A percentile compares a stretch with the other conserved stretches of the same genome.
phyloP scores from a whole-genome alignment of 208 protist genomes.

The Naegleria fowleri region DNA sequence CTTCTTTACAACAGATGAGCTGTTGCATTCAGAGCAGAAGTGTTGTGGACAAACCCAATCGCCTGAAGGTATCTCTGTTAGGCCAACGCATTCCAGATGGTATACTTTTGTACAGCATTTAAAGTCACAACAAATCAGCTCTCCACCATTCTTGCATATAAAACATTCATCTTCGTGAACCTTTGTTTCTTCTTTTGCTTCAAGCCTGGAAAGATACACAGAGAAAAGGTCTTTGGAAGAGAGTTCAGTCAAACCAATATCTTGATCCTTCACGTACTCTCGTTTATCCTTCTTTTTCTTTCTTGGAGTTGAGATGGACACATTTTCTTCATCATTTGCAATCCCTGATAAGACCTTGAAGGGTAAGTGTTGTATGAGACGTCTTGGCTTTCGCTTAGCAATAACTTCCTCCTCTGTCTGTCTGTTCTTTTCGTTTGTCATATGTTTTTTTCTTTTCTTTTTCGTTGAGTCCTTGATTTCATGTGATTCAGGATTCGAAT shows the following conservation, averaged over 20 bases:
- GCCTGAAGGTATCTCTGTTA: background rate
- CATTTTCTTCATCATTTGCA: background rate
- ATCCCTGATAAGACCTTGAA: background rate
- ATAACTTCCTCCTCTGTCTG: background rate
- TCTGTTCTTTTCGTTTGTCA: background rate
- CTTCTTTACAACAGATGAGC: background rate
- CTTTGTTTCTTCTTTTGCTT: background rate
- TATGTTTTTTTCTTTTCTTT: background rate
- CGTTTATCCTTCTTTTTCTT: background rate
- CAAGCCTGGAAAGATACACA: background rate
- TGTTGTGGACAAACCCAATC: background rate
- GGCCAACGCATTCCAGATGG: background rate
- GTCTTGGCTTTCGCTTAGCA: background rate
- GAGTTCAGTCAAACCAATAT: background rate
- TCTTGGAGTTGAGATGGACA: background rate
- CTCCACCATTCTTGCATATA: background rate
- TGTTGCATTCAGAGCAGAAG: background rate
- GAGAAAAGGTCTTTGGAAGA: background rate
- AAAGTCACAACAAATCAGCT: background rate
- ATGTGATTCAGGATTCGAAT: background rate
- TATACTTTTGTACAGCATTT: background rate
- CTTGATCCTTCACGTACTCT: background rate
- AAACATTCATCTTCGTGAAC: conserved; percentile 15
- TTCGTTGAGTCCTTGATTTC: background rate
- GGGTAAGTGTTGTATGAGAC: background rate